Percentiles rank a stretch among this genome's conserved stretches.
Conservation (phyloP, 192 early-diverging fungal genomes). For the Dissophora globulifera region DNA sequence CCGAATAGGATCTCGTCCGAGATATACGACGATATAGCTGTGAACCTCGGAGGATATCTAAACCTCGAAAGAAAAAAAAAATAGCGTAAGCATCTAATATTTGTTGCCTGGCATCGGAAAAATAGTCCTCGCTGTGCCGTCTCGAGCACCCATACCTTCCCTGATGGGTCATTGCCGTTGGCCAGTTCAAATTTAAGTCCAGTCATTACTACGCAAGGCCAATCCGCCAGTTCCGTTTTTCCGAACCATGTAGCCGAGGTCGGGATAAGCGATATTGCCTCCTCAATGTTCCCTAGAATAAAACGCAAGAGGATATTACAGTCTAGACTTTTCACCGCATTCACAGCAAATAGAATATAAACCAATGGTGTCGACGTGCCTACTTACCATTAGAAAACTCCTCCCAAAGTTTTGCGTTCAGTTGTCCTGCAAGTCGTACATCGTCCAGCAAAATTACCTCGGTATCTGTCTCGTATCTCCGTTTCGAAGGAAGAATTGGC, state of each 20-base stretch:
- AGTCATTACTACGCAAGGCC: constrained; percentile 52
- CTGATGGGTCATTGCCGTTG: constrained; percentile 17
- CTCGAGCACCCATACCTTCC: constrained; percentile 16
- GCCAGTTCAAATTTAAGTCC: constrained; percentile 49
- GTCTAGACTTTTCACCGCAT: no score
- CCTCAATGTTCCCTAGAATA: constrained; percentile 32
- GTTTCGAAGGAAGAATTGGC: constrained; percentile 42
- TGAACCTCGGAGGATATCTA: constrained; percentile 46
- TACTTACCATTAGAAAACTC: constrained; percentile 48
- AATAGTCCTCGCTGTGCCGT: not conserved
- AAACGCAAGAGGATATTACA: not conserved
- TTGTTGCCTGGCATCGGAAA: no score
- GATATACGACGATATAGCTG: constrained; percentile 43
- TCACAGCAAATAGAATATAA: no score
- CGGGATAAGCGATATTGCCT: constrained; percentile 43
- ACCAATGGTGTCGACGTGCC: no score
- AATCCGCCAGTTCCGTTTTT: constrained; percentile 40
- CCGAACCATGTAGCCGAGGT: constrained; percentile 45
- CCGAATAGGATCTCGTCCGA: constrained; percentile 40
- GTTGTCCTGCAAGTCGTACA: constrained; percentile 26
- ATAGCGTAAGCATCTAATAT: no score
- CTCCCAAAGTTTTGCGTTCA: constrained; percentile 45
- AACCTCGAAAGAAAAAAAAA: not conserved
- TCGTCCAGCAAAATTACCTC: constrained; percentile 43
- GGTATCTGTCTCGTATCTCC: constrained; percentile 34